phyloP scores from a whole-genome alignment of 805 yeast genomes.

The Candida jianshihensis region DNA sequence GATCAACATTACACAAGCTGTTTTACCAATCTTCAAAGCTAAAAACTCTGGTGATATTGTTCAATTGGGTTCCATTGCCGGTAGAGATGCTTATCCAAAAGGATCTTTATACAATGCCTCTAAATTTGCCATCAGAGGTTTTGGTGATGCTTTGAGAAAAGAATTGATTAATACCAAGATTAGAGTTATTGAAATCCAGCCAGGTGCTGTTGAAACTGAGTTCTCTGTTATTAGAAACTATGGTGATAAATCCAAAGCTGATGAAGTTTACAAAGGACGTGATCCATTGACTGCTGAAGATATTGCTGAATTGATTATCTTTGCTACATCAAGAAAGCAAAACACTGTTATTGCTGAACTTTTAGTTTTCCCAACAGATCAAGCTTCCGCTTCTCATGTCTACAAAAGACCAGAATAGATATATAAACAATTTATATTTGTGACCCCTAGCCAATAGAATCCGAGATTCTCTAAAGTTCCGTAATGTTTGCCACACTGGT shows the following conservation, averaged over 20 bases:
- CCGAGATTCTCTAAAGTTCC: no score
- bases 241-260: slow-evolving; percentile 48
- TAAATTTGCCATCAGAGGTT: slow-evolving; percentile 65
- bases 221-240: slow-evolving; percentile 54
- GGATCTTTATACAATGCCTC: slow-evolving; percentile 76
- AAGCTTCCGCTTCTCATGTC: slow-evolving; percentile 69
- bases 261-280: slow-evolving; percentile 47
- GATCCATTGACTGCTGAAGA: slow-evolving; percentile 53
- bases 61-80: slow-evolving; percentile 73
- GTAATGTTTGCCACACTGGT: no score
- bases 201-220: slow-evolving; percentile 67
- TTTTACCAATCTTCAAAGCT: slow-evolving; percentile 62
- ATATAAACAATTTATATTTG: slow-evolving; percentile 3
- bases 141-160: slow-evolving; percentile 65
- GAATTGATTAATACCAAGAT: slow-evolving; percentile 66
- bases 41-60: slow-evolving; percentile 70
- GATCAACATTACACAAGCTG: slow-evolving; percentile 75
- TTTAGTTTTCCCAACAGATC: slow-evolving; percentile 77
- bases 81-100: slow-evolving; percentile 73
- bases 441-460: background rate
- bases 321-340: slow-evolving; percentile 47
- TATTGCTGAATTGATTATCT: slow-evolving; percentile 54
- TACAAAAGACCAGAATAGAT: slow-evolving; percentile 44
- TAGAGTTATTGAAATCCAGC: slow-evolving; percentile 60
- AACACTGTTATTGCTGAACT: slow-evolving; percentile 67